A percentile compares a stretch with the other conserved stretches of the same genome.
Evolutionary conservation across 768 basidiomycete species (phyloP).

Genomic region (Hericium coralloides): DNA sequence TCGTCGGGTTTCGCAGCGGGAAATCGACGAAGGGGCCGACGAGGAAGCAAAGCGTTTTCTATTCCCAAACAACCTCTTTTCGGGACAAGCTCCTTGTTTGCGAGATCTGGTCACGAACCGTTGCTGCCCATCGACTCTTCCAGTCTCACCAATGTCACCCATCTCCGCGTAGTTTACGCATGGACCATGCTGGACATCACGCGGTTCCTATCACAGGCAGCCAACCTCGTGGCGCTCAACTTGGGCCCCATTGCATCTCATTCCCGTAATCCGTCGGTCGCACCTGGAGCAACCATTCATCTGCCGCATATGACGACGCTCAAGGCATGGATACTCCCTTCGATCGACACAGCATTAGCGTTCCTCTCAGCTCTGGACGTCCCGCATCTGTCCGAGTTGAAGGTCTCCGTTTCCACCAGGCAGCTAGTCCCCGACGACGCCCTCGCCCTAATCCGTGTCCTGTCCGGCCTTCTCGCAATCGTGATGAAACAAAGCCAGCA

Average conservation of each 20-base stretch:
- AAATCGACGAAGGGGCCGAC: background rate
- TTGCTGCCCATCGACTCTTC: background rate
- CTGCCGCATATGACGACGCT: no score
- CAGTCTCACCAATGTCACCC: background rate
- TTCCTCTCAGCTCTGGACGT: no score
- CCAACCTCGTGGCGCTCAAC: background rate
- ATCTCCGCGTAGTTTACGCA: background rate
- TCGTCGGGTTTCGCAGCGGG: background rate
- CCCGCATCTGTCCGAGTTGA: no score
- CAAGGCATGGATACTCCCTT: no score
- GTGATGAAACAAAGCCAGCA: no score
- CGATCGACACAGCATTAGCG: no score
- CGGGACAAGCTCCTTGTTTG: background rate
- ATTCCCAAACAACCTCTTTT: background rate
- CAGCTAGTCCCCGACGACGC: no score
- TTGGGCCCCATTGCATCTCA: background rate
- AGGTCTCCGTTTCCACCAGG: no score
- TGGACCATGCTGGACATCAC: background rate
- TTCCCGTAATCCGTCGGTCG: background rate
- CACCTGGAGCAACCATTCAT: no score
- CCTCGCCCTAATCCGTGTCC: no score
- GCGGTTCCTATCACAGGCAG: background rate
- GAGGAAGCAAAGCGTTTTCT: background rate
- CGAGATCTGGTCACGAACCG: background rate
- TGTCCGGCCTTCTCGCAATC: no score